These are phyloP conservation scores for Monosporascus sp. DNA, from an alignment of 2,329 filamentous ascomycete species.

Conservation along the genomic window DNA sequence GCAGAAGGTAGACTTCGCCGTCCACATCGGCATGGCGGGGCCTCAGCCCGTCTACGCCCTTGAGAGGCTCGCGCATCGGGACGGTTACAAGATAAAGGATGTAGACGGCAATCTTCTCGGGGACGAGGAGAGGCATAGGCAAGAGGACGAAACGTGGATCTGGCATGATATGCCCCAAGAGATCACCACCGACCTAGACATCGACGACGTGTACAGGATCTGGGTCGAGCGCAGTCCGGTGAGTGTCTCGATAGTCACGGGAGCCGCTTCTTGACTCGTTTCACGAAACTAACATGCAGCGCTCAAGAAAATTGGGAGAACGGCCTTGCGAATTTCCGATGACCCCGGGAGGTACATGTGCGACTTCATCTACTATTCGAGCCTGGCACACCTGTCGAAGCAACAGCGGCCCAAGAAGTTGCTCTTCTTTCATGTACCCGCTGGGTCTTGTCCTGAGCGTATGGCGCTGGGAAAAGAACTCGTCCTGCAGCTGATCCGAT, in stretches of 20 bases:
- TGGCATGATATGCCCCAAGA: constrained; percentile 51
- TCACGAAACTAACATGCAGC: constrained; percentile 8
- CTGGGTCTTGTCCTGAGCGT: constrained; percentile 43
- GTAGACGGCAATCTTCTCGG: constrained; percentile 58
- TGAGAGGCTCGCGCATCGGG: constrained; percentile 64
- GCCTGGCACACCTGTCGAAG: constrained; percentile 52
- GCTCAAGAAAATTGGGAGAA: constrained; percentile 23
- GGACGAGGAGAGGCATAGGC: constrained; percentile 36
- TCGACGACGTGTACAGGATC: constrained; percentile 48
- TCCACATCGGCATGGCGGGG: constrained; percentile 80
- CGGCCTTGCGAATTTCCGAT: constrained; percentile 53
- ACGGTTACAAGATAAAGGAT: constrained; percentile 66
- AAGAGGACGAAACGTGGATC: constrained; percentile 40
- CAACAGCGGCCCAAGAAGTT: constrained; percentile 44
- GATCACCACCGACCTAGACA: constrained; percentile 50
- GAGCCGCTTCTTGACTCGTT: neutral
- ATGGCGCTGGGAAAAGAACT: constrained; percentile 47
- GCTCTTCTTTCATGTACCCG: constrained; percentile 69
- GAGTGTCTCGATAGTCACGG: constrained; percentile 14
- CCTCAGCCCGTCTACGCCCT: constrained; percentile 59
- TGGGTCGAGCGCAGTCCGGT: constrained; percentile 51
- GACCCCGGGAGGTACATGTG: constrained; percentile 71
- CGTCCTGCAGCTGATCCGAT: constrained; percentile 48
- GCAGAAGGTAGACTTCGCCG: constrained; percentile 49
- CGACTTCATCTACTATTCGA: constrained; percentile 73